Percentiles rank a stretch among this genome's conserved stretches.
Evolutionary conservation across 257 asterid genomes (phyloP).

Genomic region (Solanum corneliomulleri): DNA sequence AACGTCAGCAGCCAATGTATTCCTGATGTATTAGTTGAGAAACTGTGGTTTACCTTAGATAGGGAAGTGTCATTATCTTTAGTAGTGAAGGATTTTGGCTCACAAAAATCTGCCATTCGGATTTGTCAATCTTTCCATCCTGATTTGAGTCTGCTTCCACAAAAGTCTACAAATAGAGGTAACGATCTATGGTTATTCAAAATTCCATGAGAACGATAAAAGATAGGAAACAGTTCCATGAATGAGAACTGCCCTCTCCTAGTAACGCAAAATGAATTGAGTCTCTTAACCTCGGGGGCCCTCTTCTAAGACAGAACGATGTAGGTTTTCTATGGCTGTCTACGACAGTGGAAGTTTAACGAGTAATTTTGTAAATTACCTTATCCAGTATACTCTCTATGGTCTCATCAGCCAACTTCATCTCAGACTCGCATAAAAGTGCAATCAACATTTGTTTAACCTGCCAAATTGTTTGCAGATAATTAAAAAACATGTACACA

Average conservation of each 20-base stretch:
- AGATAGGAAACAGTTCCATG: not conserved
- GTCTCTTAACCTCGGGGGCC: not conserved
- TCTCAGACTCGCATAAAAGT: constrained; percentile 79
- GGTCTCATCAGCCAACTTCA: constrained; percentile 95
- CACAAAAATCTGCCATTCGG: constrained; percentile 85
- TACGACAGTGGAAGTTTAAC: not conserved
- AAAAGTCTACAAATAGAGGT: constrained; percentile 49
- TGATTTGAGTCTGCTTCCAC: constrained; percentile 67
- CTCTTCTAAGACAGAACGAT: not conserved
- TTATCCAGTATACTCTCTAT: constrained; percentile 82
- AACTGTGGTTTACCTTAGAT: constrained; percentile 44
- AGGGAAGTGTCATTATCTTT: constrained; percentile 93
- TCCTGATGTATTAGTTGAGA: not conserved
- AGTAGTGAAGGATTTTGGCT: constrained; percentile 69
- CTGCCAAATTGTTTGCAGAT: constrained; percentile 33
- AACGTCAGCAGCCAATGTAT: not conserved
- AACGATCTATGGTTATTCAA: not conserved
- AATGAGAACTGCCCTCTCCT: not conserved
- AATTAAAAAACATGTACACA: constrained; percentile 7
- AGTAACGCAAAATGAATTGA: not conserved
- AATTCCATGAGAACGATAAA: not conserved
- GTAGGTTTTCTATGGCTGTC: not conserved
- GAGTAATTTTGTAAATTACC: constrained; percentile 21
- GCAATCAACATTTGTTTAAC: constrained; percentile 98
- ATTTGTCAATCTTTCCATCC: constrained; percentile 80